Percentiles rank a stretch among this genome's conserved stretches.
phyloP scores from a whole-genome alignment of 495 filamentous ascomycete species.

The Aspergillus incahuasiensis region DNA sequence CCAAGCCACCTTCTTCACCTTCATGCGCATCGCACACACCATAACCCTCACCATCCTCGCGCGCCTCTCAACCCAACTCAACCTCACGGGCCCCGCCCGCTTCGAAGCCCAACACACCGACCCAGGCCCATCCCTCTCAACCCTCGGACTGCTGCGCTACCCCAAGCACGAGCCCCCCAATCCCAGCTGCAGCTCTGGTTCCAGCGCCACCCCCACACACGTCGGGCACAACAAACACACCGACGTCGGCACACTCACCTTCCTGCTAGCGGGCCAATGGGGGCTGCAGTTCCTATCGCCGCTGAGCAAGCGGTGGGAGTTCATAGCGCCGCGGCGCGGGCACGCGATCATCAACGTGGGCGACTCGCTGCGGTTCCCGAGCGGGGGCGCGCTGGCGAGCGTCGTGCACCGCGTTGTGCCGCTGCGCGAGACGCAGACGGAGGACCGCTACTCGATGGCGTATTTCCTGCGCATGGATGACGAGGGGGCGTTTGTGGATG shows the following conservation, averaged over 20 bases:
- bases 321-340: conserved; percentile 45
- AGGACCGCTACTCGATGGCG: conserved; percentile 53
- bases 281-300: conserved; percentile 52
- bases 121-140: conserved; percentile 3
- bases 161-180: background rate
- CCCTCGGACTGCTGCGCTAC: conserved; percentile 11
- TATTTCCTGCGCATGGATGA: conserved; percentile 55
- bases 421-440: background rate
- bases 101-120: conserved; percentile 1
- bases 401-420: conserved; percentile 56
- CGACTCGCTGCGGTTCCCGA: conserved; percentile 51
- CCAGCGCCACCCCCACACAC: no score
- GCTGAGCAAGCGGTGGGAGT: conserved; percentile 44
- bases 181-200: no score
- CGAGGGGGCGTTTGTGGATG: conserved; percentile 47
- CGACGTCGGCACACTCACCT: conserved; percentile 53
- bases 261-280: conserved; percentile 53
- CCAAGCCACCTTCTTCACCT: conserved; percentile 1
- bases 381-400: conserved; percentile 45
- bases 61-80: conserved; percentile 1
- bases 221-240: conserved; percentile 54
- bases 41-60: conserved; percentile 7
- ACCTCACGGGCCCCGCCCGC: conserved; percentile 2
- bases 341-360: conserved; percentile 54
- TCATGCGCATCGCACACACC: conserved; percentile 3